These are phyloP conservation scores for Aspergillus sp. DNA, from an alignment of 2,329 filamentous ascomycete species.

Conservation along the genomic window DNA sequence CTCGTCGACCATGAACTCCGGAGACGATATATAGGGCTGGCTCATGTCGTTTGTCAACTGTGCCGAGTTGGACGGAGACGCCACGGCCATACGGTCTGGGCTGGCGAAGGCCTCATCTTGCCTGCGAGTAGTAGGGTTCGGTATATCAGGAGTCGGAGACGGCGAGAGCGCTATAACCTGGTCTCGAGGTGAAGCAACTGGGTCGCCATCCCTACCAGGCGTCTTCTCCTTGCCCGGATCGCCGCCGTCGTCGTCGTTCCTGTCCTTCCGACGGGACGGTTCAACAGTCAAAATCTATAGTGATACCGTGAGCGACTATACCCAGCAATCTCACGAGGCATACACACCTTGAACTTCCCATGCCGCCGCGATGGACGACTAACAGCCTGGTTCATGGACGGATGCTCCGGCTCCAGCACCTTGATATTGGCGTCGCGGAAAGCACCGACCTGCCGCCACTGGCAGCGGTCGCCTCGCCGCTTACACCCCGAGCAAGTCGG, in stretches of 20 bases:
- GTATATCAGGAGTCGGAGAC: not conserved
- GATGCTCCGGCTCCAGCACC: slow-evolving; percentile 27
- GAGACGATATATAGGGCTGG: slow-evolving; percentile 26
- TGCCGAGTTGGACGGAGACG: not conserved
- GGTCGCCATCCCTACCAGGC: not conserved
- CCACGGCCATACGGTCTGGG: not conserved
- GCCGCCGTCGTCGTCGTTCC: not conserved
- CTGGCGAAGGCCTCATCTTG: not conserved
- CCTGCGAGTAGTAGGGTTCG: no score
- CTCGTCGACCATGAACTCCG: slow-evolving; percentile 24
- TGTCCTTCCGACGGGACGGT: slow-evolving; percentile 2
- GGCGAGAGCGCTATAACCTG: not conserved
- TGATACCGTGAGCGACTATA: not conserved
- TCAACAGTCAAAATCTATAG: slow-evolving; percentile 25
- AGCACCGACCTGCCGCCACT: slow-evolving; percentile 32
- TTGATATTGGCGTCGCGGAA: slow-evolving; percentile 34
- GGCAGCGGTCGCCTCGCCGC: slow-evolving; percentile 29
- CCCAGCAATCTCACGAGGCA: no score
- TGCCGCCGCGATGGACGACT: slow-evolving; percentile 17
- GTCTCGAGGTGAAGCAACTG: not conserved
- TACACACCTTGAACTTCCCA: slow-evolving; percentile 25
- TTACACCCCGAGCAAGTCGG: slow-evolving; percentile 33
- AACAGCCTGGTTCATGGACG: slow-evolving; percentile 29
- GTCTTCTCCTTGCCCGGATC: not conserved
- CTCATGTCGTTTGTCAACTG: slow-evolving; percentile 1